These are phyloP conservation scores for Euphrasia arctica DNA, from an alignment of 305 asterid species.

Conservation along the genomic window DNA sequence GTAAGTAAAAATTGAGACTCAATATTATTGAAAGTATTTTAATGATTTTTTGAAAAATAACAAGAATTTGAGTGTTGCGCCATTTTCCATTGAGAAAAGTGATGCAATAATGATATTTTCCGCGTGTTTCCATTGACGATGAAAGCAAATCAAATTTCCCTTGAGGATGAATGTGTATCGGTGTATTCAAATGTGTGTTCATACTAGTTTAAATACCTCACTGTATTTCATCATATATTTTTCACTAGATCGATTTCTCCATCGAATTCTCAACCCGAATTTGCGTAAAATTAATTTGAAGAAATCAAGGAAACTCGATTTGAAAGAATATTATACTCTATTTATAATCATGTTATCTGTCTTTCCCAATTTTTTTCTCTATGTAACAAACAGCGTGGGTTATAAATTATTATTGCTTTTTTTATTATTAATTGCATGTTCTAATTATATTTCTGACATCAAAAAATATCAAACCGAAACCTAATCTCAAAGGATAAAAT, in stretches of 20 bases:
- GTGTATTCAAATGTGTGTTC: not conserved
- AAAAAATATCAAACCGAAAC: too few relatives aligned
- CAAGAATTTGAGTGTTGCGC: not conserved
- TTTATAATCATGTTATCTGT: too few relatives aligned
- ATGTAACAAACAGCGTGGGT: not conserved
- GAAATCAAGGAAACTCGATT: too few relatives aligned
- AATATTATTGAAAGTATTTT: too few relatives aligned
- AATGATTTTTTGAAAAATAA: not conserved
- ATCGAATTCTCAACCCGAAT: too few relatives aligned
- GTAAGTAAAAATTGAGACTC: too few relatives aligned
- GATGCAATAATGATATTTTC: not conserved
- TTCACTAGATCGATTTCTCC: too few relatives aligned
- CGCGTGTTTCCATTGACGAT: not conserved
- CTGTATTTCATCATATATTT: not conserved
- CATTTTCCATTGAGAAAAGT: not conserved
- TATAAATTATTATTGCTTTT: too few relatives aligned
- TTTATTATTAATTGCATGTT: not conserved
- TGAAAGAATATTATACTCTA: too few relatives aligned
- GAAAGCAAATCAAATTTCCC: not conserved
- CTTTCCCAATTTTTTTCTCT: not conserved
- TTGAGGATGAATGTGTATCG: not conserved
- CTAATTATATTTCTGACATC: not conserved
- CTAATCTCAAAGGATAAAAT: too few relatives aligned
- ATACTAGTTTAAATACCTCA: too few relatives aligned
- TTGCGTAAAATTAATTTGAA: too few relatives aligned